Evolutionary conservation across 2,329 filamentous ascomycete genomes (phyloP), one percentile per base, ranked within the genome.

Genomic region (Phaeophleospora eucalypticola): DNA sequence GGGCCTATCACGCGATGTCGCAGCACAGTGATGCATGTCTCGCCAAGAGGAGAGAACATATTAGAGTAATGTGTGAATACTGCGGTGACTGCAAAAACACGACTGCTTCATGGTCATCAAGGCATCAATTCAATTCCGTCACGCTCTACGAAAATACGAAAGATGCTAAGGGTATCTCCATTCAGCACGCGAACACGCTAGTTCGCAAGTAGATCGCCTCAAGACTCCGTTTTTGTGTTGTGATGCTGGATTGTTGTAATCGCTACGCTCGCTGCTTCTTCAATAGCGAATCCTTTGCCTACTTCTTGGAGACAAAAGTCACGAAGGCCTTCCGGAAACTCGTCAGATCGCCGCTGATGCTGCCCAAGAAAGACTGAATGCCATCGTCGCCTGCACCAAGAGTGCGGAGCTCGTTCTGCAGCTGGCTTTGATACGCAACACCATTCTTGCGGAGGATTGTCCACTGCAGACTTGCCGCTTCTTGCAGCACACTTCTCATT

Each of bases 381-480:
- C 71, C 71, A 57, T 83, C 84, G 54, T 79, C 81, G 45, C 81
- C 77, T 18, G 84, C 76, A 0, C 84, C 84, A 56, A 89, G 72
- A 37, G 73, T 76, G 0, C 81, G 76, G 56, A 90, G 80, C 47
- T 89, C 77, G 2, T 74, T 72, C 14, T 74, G 81, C 38, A 91
- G 68, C 59, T 86, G 79, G 50, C 80, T 77, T 18, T 91, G 77
- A 65, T 95, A 97, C 46, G 81, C 77, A 42, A 86, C 80, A 19
- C 93, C 93, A 10, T 88, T 91, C 73, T 97, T 97, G 57, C 81
- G 78, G 64, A 96, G 91, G 52, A 98, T 93, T 29, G 81, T 84
- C 69, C 93, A 89, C 68, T 98, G 89, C 49, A 98, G 71, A 2
- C 78, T 80, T 2, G 89, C 89, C 52, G 95, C 89, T 71, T 98